Evolutionary conservation across 768 basidiomycete genomes (phyloP), one percentile per base, ranked within the genome.

Genomic region (Heimioporus sp.): DNA sequence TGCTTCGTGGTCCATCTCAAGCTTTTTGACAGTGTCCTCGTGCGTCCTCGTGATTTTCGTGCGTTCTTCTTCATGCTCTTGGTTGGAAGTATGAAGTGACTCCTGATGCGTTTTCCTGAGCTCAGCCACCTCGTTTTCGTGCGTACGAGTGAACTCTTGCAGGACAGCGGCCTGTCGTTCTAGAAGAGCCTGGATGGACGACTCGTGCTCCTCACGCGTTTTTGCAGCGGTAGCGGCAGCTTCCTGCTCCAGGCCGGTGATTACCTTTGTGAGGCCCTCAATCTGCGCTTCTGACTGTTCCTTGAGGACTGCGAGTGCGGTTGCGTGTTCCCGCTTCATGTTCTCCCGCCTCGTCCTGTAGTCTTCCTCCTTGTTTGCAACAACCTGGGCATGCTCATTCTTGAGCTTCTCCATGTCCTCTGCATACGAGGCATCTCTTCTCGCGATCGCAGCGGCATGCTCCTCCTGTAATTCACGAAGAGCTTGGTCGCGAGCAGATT

Each of bases 401-500:
- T 83, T 86, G 37, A 87, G 70, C 48, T 73, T 77, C 59, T 87
- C 83, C 34, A 88, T 61, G 65, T 91, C 84, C 49, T 86, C 83
- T 1, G 74, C 62, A 51, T 86, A 83, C 35, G 80, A 76, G 9
- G 74, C 69, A 59, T 92, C 88, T 68, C 86, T 87, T 53, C 83
- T 78, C 15, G 77, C 60, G 51, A 90, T 77, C 12, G 83, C 83
- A 11, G 82, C 76, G 1, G 79, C 72, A 58, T 92, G 87, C 59
- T 88, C 89, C 16, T 86, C 83, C 61, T 87, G 86, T 24, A 93
- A 76, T 28, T 78, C 79, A 48, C 82, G 73, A 48, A 95, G 67
- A 21, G 82, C 81, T 10, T 76, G 53, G 39, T 79, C 78, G 50
- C 82, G 83, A 38, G 86, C 76, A 12, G 85, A 83, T 65, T 90